Conservation (phyloP, 441 rosid species). For the Arabidopsis hybrid region DNA sequence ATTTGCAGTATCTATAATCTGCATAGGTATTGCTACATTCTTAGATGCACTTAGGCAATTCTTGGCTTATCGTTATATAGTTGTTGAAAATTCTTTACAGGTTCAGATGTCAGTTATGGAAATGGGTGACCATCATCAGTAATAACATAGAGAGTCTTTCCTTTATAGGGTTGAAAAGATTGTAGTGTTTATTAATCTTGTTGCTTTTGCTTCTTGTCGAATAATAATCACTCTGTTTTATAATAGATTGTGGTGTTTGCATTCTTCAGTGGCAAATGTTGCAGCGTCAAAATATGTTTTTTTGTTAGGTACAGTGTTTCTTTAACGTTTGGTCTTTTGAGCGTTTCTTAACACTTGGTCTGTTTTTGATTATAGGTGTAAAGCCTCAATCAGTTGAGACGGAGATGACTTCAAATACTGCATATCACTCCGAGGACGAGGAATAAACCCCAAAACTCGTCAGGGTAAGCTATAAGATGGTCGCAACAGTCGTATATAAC, state of each 20-base stretch:
- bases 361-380: constrained; percentile 48
- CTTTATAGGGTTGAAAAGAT: neutral
- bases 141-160: neutral
- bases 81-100: too few species aligned
- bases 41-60: neutral
- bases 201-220: constrained; percentile 10
- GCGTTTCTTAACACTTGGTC: constrained; percentile 10
- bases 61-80: constrained; percentile 5
- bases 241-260: neutral
- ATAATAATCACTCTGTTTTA: constrained; percentile 2
- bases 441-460: constrained; percentile 36
- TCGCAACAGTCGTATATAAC: too few species aligned
- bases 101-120: neutral
- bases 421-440: constrained; percentile 63
- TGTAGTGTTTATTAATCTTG: neutral
- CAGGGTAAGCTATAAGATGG: constrained; percentile 32
- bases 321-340: constrained; percentile 12
- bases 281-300: neutral
- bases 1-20: neutral
- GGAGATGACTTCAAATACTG: constrained; percentile 44
- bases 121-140: neutral
- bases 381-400: constrained; percentile 52
- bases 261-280: constrained; percentile 5
- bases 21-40: neutral
- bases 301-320: neutral